Base-by-base conservation (phyloP, 352 stramenopile genomes). In the Globisporangium irregulare region DNA sequence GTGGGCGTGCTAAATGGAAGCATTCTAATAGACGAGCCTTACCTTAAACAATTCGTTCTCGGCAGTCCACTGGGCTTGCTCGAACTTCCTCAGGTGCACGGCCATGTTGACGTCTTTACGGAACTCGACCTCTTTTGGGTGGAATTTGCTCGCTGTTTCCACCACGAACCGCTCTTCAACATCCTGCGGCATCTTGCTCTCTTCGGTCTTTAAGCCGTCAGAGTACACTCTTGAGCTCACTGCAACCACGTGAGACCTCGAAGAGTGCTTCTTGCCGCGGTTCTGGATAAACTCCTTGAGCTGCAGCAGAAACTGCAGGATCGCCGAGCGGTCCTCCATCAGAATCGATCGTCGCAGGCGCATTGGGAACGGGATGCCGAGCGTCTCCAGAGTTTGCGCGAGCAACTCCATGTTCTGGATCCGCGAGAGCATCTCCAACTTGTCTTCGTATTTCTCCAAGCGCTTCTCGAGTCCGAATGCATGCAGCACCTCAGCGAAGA, bases 31-130 rank as follows among this genome's bases (percentile, higher is more conserved):
- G 43, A 4, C 20, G 20, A 51, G 22, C 55, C 59, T 12, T 69
- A 92, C 84, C 15, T 82, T 66, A 12, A 70, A 32, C 5, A 71
- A 51, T 20, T 82, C 67, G 59, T 91, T 88, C 69, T 90, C 80
- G 15, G 70, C 63, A 15, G 72, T 46, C 82, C 82, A 92, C 41
- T 89, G 82, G 1, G 75, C 64, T 71, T 90, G 78, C 34, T 85
- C 62, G 25, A 90, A 93, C 55, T 82, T 85, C 20, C 82, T 74
- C 59, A 90, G 65, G 32, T 93, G 70, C 7, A 93, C 77, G 0
- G 72, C 80, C 79, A 89, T 93, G 67, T 93, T 78, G 62, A 93
- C 69, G n/a, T 74, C 73, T 61, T 92, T 90, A 63, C 80, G 55
- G 65, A 90, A 91, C 14, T 67, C 59, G 24, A 89, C 59, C 0